Percentiles rank a stretch among this genome's conserved stretches.
phyloP scores from a whole-genome alignment of 257 asterid genomes.

The Solanum rostratum region DNA sequence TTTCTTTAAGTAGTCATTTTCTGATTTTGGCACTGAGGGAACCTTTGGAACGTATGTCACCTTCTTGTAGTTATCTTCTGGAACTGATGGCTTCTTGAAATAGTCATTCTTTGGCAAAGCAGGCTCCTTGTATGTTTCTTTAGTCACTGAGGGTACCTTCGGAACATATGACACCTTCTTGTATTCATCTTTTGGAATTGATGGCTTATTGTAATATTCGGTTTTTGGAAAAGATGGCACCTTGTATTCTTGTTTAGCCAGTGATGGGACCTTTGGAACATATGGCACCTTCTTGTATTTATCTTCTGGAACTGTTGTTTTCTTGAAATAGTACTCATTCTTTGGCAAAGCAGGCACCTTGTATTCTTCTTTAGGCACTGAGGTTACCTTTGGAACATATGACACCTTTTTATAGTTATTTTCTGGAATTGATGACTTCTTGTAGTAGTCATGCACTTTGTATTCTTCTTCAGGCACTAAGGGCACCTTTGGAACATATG shows the following conservation, averaged over 20 bases:
- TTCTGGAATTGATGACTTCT: too few species aligned
- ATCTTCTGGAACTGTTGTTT: neutral
- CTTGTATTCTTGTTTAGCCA: too few species aligned
- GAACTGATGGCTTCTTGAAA: neutral
- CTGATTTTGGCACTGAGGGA: neutral
- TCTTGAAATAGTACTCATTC: neutral
- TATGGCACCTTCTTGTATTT: too few species aligned
- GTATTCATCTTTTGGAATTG: neutral
- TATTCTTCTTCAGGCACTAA: neutral
- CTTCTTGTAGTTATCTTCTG: neutral
- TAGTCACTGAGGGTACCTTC: neutral
- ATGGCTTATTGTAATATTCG: neutral
- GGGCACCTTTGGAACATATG: neutral
- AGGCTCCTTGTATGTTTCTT: neutral
- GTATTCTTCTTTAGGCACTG: too few species aligned
- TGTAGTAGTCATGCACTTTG: neutral
- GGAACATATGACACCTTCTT: neutral
- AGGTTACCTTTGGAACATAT: too few species aligned
- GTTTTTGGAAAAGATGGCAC: too few species aligned
- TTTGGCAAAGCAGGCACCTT: too few species aligned
- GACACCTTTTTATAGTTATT: too few species aligned
- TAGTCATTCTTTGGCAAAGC: neutral
- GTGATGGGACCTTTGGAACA: too few species aligned
- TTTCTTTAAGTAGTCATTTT: neutral
- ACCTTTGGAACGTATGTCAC: neutral